These are phyloP conservation scores for Bipolaris cookei DNA, from an alignment of 2,329 filamentous ascomycete genomes.

Conservation along the genomic window DNA sequence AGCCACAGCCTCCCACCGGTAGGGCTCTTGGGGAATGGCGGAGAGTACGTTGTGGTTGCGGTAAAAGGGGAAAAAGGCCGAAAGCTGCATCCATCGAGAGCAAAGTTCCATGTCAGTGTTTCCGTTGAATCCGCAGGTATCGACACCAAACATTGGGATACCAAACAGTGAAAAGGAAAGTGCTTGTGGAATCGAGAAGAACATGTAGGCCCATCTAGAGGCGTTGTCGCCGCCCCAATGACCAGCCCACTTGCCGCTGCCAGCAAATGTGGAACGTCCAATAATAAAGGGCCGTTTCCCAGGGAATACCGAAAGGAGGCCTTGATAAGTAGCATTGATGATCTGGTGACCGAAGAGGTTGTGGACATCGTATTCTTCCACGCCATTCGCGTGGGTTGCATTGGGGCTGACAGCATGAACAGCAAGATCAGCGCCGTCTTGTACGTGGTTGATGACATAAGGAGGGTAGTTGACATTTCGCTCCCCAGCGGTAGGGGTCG, in stretches of 20 bases:
- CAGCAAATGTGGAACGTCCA: conserved; percentile 79
- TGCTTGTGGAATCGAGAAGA: conserved; percentile 77
- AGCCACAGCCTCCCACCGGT: conserved; percentile 70
- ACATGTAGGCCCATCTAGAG: conserved; percentile 75
- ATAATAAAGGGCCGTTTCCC: conserved; percentile 82
- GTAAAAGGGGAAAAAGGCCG: conserved; percentile 79
- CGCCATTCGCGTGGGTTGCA: conserved; percentile 75
- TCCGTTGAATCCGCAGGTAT: conserved; percentile 70
- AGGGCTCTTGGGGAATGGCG: conserved; percentile 72
- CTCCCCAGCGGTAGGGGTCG: conserved; percentile 66
- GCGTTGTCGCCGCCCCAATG: conserved; percentile 81
- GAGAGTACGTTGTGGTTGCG: conserved; percentile 74
- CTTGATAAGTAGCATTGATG: conserved; percentile 76
- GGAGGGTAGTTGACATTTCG: conserved; percentile 76
- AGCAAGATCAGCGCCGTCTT: conserved; percentile 67
- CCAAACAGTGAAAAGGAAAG: conserved; percentile 76
- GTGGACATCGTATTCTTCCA: conserved; percentile 81
- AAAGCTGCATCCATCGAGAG: conserved; percentile 74
- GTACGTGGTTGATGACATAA: conserved; percentile 76
- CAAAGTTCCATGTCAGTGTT: conserved; percentile 74
- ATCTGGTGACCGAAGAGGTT: conserved; percentile 74
- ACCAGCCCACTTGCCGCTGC: conserved; percentile 75
- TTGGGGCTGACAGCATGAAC: conserved; percentile 78
- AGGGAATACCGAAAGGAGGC: conserved; percentile 68
- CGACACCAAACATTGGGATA: conserved; percentile 74